Conservation (phyloP, 176 grass and related monocot species). For the Juncus inflexus region DNA sequence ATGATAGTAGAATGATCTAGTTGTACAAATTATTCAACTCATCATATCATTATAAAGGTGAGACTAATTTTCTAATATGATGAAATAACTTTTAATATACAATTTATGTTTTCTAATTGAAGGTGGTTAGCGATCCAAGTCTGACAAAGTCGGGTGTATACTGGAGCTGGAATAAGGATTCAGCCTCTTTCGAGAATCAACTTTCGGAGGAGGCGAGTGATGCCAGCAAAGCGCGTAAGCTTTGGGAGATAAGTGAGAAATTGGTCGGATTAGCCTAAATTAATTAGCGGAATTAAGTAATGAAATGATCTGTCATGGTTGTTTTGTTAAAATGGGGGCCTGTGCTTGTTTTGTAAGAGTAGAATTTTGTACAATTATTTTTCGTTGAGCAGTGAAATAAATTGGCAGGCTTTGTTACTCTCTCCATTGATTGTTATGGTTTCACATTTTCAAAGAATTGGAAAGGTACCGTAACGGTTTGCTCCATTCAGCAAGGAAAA, state of each 20-base stretch:
- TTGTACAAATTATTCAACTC: too few relatives aligned
- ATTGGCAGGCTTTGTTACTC: conserved; percentile 28
- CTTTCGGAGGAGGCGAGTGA: conserved; percentile 83
- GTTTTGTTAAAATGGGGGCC: not conserved
- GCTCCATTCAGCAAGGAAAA: too few relatives aligned
- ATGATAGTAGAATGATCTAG: too few relatives aligned
- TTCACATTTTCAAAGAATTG: too few relatives aligned
- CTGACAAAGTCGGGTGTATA: conserved; percentile 90
- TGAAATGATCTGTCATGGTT: not conserved
- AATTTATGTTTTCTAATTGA: not conserved
- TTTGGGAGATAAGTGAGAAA: conserved; percentile 92
- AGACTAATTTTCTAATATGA: too few relatives aligned
- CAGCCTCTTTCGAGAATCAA: conserved; percentile 84
- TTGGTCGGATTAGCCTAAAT: conserved; percentile 68
- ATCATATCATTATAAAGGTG: too few relatives aligned
- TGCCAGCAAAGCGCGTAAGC: conserved; percentile 55
- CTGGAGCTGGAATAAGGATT: conserved; percentile 99
- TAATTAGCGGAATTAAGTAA: not conserved
- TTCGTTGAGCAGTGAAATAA: conserved; percentile 34
- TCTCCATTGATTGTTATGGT: too few relatives aligned
- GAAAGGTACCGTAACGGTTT: too few relatives aligned
- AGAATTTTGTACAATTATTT: conserved; percentile 2
- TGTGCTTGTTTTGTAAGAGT: conserved; percentile 7
- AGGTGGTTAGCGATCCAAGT: conserved; percentile 76
- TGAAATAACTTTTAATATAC: not conserved